These are phyloP conservation scores for Closterium sp. DNA, from an alignment of 139 green algal genomes.

Conservation along the genomic window DNA sequence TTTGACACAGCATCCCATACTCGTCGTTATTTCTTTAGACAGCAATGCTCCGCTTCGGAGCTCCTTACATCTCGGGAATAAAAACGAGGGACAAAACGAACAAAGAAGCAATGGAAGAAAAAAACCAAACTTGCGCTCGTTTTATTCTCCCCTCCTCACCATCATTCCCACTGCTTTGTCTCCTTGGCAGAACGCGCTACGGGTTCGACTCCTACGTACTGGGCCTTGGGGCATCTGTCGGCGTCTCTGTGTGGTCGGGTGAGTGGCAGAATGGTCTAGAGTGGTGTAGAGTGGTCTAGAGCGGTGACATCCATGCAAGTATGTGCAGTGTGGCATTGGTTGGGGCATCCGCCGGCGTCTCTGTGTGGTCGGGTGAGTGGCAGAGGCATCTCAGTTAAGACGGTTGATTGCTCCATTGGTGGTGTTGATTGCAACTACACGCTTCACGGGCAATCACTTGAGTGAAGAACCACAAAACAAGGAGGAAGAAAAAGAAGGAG, in stretches of 20 bases:
- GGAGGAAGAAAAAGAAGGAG: neutral
- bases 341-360: too few species aligned
- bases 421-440: too few species aligned
- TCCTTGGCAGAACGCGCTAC: neutral
- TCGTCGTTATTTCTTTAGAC: too few species aligned
- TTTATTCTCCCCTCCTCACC: neutral
- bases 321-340: too few species aligned
- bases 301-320: too few species aligned
- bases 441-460: neutral
- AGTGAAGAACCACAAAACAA: neutral
- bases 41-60: too few species aligned
- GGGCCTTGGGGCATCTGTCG: neutral
- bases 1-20: too few species aligned
- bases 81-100: neutral
- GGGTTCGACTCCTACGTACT: neutral
- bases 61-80: too few species aligned
- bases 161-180: neutral
- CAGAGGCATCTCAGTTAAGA: neutral
- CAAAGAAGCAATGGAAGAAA: neutral
- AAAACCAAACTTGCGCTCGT: neutral
- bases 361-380: neutral
- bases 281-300: neutral
- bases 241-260: neutral
- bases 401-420: too few species aligned
- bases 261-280: neutral